Base-by-base conservation (phyloP, 805 yeast genomes). In the Nakazawaea sp. region DNA sequence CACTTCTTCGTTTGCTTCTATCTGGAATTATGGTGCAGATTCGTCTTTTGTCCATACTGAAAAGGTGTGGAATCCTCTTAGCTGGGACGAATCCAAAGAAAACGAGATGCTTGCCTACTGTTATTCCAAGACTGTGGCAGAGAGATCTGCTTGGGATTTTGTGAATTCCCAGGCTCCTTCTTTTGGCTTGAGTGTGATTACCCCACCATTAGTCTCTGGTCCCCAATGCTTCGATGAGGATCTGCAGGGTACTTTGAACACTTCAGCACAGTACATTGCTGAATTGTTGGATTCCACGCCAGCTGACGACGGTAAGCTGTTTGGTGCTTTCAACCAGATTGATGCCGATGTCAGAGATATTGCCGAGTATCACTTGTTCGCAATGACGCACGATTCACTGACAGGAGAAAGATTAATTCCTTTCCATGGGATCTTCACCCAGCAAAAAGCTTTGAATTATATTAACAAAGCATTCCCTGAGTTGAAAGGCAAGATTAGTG, bases 331-430 rank as follows among this genome's bases (percentile, higher is more conserved):
- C n/a, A n/a, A n/a, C n/a, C n/a, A n/a, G n/a, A 26, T 33, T 12
- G 63, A 50, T 33, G 61, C 71, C 26, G 81, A 78, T 52, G 83
- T 78, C 5, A 64, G 82, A 48, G 84, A 79, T 49, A 80, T 72
- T 27, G 81, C 84, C 7, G 51, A 50, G 37, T 75, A 79, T 6
- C 85, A 79, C 49, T 46, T 74, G 12, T 46, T 51, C 12, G 49
- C 55, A 5, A 27, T 53, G 9, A 42, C 43, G 16, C 39, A 45
- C 20, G n/a, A n/a, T n/a, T 40, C 40, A 10, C 24, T 44, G 24
- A 31, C 25, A 8, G 33, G 33, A 10, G 12, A 35, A 15, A 35
- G 38, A 35, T 27, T 35, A 15, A 28, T 35, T 23, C 27, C 27
- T 6, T 15, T 16, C 9, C 20, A 13, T 15, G 23, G 23, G 11